A percentile compares a stretch with the other conserved stretches of the same genome.
phyloP scores from a whole-genome alignment of 768 basidiomycete species.

The Leccinum subgranulosum region DNA sequence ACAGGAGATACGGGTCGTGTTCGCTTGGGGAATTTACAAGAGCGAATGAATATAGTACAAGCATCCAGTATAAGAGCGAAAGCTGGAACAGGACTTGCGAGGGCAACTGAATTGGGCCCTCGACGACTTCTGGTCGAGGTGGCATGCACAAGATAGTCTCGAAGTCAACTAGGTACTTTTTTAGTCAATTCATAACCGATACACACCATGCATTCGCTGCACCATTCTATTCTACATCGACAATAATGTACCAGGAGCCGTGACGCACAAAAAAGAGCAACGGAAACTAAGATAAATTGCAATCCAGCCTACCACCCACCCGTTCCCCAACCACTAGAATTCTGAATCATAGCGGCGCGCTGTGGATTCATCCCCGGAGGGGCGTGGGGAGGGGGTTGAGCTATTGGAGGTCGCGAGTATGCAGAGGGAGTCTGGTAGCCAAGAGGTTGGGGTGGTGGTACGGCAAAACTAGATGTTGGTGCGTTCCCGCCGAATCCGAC shows the following conservation, averaged over 20 bases:
- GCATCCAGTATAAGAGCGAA: slow-evolving; percentile 29
- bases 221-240: slow-evolving; percentile 29
- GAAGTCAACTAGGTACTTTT: not conserved
- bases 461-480: slow-evolving; percentile 28
- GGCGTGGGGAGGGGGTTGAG: slow-evolving; percentile 40
- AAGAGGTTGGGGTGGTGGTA: slow-evolving; percentile 33
- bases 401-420: slow-evolving; percentile 39
- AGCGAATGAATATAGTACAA: slow-evolving; percentile 27
- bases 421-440: slow-evolving; percentile 41
- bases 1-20: slow-evolving; percentile 36
- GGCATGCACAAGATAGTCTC: not conserved
- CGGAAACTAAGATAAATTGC: slow-evolving; percentile 15
- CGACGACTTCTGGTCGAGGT: not conserved
- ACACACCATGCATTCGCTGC: slow-evolving; percentile 10
- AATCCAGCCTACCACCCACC: slow-evolving; percentile 30
- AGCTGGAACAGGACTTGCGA: slow-evolving; percentile 39
- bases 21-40: slow-evolving; percentile 34
- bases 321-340: slow-evolving; percentile 36
- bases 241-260: slow-evolving; percentile 18
- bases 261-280: slow-evolving; percentile 16
- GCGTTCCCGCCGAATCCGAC: slow-evolving; percentile 28
- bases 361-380: slow-evolving; percentile 66
- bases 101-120: not conserved
- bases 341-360: slow-evolving; percentile 64
- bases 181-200: not conserved